A percentile compares a stretch with the other conserved stretches of the same genome.
phyloP scores from a whole-genome alignment of 1,284 basidiomycete genomes.

The Melampsora americana region DNA sequence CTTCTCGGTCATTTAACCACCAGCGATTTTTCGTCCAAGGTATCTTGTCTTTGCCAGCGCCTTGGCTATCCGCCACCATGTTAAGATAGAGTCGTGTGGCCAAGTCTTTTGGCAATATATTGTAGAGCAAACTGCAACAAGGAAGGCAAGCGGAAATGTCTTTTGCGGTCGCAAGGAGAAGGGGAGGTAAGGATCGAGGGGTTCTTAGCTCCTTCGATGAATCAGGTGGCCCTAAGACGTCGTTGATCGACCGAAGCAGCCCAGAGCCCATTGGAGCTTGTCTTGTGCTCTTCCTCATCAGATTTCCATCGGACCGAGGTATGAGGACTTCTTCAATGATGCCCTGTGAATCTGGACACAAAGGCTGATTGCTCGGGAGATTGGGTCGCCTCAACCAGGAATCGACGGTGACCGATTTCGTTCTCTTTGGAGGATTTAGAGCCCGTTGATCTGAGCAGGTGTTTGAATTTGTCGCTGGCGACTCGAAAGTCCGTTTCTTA shows the following conservation, averaged over 20 bases:
- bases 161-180: constrained; percentile 27
- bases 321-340: not conserved
- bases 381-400: not conserved
- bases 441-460: not conserved
- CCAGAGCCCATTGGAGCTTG: not conserved
- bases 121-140: constrained; percentile 34
- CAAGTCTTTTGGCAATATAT: constrained; percentile 31
- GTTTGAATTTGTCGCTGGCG: not conserved
- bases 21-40: constrained; percentile 72
- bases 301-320: not conserved
- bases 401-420: not conserved
- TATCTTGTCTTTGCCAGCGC: not conserved
- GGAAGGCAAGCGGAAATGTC: constrained; percentile 30
- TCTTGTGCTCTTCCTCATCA: not conserved
- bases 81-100: constrained; percentile 14
- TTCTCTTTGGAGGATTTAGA: not conserved
- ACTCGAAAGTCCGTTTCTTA: not conserved
- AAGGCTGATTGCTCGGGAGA: not conserved
- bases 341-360: not conserved
- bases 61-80: constrained; percentile 26
- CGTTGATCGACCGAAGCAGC: constrained; percentile 9
- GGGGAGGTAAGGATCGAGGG: constrained; percentile 12
- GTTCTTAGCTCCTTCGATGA: not conserved
- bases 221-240: constrained; percentile 28
- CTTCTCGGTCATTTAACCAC: constrained; percentile 75